These are phyloP conservation scores for Hyaloscypha finlandica DNA, from an alignment of 495 filamentous ascomycete genomes.

Conservation along the genomic window DNA sequence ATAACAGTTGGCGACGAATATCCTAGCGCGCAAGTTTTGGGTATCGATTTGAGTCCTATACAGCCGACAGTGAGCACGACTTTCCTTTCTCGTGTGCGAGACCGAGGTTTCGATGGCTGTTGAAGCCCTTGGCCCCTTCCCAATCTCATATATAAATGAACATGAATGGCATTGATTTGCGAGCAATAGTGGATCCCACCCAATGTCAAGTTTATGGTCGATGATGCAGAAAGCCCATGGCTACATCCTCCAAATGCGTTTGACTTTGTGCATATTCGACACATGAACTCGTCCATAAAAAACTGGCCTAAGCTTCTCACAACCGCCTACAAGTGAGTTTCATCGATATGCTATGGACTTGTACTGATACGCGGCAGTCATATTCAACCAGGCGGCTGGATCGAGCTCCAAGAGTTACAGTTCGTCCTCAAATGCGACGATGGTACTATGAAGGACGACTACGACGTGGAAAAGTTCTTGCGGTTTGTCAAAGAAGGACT, in stretches of 20 bases:
- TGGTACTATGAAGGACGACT: constrained; percentile 24
- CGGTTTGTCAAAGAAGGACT: constrained; percentile 34
- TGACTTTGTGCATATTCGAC: constrained; percentile 64
- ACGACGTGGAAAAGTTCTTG: constrained; percentile 35
- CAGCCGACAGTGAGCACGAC: constrained; percentile 36
- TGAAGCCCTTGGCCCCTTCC: too few species aligned
- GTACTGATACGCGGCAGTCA: not conserved
- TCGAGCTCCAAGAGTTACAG: constrained; percentile 62
- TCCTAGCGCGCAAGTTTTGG: constrained; percentile 38
- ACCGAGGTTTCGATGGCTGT: too few species aligned
- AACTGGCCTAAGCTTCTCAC: constrained; percentile 59
- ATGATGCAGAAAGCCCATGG: constrained; percentile 64
- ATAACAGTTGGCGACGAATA: constrained; percentile 24
- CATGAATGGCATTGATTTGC: too few species aligned
- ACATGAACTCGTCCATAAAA: constrained; percentile 56
- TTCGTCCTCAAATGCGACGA: constrained; percentile 16
- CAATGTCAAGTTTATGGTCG: constrained; percentile 64
- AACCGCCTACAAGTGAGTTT: constrained; percentile 31
- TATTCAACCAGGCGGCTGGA: constrained; percentile 57
- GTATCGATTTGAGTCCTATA: constrained; percentile 50
- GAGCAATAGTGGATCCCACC: constrained; percentile 42
- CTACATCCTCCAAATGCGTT: constrained; percentile 38
- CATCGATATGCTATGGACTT: not conserved
- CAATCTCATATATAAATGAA: too few species aligned
- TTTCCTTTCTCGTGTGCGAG: too few species aligned